Evolutionary conservation across 192 early-diverging fungal species (phyloP).

Genomic region (Linnemannia exigua): DNA sequence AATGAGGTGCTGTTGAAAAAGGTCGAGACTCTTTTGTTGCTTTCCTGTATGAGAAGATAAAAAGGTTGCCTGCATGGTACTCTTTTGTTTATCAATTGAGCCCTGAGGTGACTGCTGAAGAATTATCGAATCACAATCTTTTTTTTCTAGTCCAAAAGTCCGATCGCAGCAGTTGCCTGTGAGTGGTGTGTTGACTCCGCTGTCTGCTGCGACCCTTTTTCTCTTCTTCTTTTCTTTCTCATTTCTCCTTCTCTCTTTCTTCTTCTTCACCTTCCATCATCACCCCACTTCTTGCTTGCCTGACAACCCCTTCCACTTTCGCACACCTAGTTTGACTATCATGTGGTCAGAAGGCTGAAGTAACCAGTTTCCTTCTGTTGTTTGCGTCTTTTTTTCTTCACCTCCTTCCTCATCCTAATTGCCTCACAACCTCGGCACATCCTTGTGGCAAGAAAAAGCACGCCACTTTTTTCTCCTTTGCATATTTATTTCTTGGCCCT

Average conservation of each 20-base stretch:
- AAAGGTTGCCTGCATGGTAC: not conserved
- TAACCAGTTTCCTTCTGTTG: constrained; percentile 1
- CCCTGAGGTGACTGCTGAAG: not conserved
- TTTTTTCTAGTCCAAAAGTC: not conserved
- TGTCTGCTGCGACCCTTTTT: not conserved
- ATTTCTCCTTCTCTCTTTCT: not conserved
- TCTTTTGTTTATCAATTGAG: not conserved
- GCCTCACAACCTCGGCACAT: not conserved
- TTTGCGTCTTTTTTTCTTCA: constrained; percentile 21
- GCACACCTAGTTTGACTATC: constrained; percentile 19
- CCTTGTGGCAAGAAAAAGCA: not conserved
- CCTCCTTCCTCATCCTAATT: not conserved
- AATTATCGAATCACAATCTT: not conserved
- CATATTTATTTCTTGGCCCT: not conserved
- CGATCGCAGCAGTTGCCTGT: not conserved
- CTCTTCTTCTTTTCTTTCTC: not conserved
- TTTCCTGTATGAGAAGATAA: not conserved
- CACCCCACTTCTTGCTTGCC: not conserved
- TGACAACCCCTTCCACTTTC: not conserved
- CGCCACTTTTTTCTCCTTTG: not conserved
- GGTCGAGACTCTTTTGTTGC: not conserved
- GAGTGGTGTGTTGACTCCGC: not conserved
- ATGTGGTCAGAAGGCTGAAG: constrained; percentile 53
- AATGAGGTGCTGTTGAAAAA: not conserved
- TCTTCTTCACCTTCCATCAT: not conserved